phyloP scores from a whole-genome alignment of 371 early-diverging fungal genomes.

The Mucor plumbeus region DNA sequence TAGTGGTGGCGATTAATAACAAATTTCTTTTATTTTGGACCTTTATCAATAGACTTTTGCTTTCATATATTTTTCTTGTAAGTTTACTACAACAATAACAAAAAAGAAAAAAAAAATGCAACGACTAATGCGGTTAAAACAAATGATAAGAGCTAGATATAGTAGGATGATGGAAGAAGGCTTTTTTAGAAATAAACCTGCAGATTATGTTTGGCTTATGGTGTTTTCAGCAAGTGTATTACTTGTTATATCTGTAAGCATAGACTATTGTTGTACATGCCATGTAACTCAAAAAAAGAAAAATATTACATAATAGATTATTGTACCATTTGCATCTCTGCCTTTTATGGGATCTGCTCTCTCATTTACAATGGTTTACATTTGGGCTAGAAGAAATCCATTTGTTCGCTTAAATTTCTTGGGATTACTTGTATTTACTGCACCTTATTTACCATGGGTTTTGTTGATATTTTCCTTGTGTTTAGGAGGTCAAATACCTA shows the following conservation, averaged over 20 bases:
- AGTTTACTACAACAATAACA: conserved; percentile 36
- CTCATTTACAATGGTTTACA: conserved; percentile 88
- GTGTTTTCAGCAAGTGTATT: conserved; percentile 68
- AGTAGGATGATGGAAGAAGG: conserved; percentile 95
- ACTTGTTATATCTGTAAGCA: conserved; percentile 49
- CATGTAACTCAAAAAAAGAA: neutral
- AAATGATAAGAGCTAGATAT: conserved; percentile 71
- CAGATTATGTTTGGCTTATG: conserved; percentile 92
- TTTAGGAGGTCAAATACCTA: conserved; percentile 75
- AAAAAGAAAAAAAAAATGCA: no score
- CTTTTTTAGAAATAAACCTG: conserved; percentile 85
- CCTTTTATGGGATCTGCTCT: conserved; percentile 88
- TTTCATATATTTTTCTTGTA: conserved; percentile 96
- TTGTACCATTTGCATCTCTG: conserved; percentile 73
- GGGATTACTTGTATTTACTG: conserved; percentile 88
- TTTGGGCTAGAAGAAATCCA: conserved; percentile 96
- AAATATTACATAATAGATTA: conserved; percentile 47
- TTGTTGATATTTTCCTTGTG: conserved; percentile 82
- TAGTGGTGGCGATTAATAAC: conserved; percentile 94
- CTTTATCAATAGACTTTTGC: conserved; percentile 85
- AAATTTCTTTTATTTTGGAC: conserved; percentile 91
- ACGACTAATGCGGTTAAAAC: neutral
- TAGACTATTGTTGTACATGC: conserved; percentile 1
- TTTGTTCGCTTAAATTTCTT: conserved; percentile 84
- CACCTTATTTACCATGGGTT: conserved; percentile 94